Evolutionary conservation across 139 green algal species (phyloP).

Genomic region (Astrephomene gubernaculifera): DNA sequence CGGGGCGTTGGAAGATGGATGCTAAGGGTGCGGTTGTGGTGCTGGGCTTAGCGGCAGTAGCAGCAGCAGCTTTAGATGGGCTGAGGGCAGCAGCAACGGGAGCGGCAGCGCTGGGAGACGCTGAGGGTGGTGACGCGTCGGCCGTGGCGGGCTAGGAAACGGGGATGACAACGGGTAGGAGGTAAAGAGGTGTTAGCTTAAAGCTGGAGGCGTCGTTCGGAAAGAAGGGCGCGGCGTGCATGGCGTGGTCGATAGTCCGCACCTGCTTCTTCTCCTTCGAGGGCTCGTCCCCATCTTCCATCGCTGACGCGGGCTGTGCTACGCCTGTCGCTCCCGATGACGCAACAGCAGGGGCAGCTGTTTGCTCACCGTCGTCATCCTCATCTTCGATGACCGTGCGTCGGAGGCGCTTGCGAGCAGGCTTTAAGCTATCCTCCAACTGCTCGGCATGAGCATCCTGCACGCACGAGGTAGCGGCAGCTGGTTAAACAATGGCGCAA

Average conservation of each 20-base stretch:
- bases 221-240: too few species aligned
- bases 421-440: background rate
- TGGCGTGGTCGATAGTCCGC: too few species aligned
- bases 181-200: too few species aligned
- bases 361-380: background rate
- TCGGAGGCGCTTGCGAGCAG: slow-evolving; percentile 11
- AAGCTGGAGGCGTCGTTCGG: too few species aligned
- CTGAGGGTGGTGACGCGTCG: background rate
- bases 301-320: background rate
- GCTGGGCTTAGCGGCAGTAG: background rate
- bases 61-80: background rate
- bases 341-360: background rate
- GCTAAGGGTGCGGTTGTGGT: background rate
- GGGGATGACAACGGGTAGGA: too few species aligned
- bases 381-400: slow-evolving; percentile 35
- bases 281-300: background rate
- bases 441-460: slow-evolving; percentile 14
- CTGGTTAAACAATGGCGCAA: too few species aligned
- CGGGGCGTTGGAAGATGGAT: slow-evolving; percentile 20
- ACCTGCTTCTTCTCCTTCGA: too few species aligned
- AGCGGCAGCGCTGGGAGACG: too few species aligned
- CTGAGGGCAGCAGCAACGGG: too few species aligned
- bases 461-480: background rate
- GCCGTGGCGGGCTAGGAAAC: background rate
- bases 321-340: background rate